A percentile compares a stretch with the other conserved stretches of the same genome.
Evolutionary conservation across 192 early-diverging fungal genomes (phyloP).

Genomic region (Jimgerdemannia flammicorona): DNA sequence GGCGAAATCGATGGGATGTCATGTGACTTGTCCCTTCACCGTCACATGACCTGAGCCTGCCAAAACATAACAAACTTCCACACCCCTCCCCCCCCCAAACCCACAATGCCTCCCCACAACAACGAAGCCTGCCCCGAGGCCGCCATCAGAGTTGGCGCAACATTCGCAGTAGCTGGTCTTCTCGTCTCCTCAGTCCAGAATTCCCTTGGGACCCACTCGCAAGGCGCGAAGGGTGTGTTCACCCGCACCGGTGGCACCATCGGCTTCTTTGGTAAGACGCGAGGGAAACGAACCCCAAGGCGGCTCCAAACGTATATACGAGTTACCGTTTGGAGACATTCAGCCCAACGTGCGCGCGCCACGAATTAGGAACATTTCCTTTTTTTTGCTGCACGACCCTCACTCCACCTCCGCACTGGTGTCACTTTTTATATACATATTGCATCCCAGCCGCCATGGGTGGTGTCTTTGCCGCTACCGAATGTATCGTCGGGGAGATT

Average conservation of each 20-base stretch:
- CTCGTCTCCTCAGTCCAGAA: constrained; percentile 69
- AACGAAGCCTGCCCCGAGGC: constrained; percentile 41
- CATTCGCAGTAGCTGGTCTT: constrained; percentile 61
- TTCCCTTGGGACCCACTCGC: constrained; percentile 45
- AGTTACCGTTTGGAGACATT: not conserved
- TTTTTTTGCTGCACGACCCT: not conserved
- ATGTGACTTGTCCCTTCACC: not conserved
- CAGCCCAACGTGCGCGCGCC: not conserved
- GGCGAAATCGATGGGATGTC: not conserved
- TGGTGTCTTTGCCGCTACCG: constrained; percentile 71
- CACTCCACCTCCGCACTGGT: too few relatives aligned
- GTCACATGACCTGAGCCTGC: too few relatives aligned
- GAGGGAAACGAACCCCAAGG: not conserved
- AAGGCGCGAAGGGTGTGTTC: constrained; percentile 51
- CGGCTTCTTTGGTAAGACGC: constrained; percentile 64
- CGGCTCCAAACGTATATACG: not conserved
- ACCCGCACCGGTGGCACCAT: constrained; percentile 62
- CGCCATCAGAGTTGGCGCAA: constrained; percentile 40
- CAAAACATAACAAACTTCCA: not conserved
- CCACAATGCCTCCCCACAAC: not conserved
- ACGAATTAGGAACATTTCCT: too few relatives aligned
- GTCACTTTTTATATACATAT: too few relatives aligned
- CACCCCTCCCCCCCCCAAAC: too few relatives aligned
- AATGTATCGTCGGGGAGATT: constrained; percentile 48
- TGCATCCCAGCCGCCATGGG: constrained; percentile 60